Evolutionary conservation across 208 protist species (phyloP), one percentile per base, ranked within the genome.

Genomic region (Leishmania lainsoni): DNA sequence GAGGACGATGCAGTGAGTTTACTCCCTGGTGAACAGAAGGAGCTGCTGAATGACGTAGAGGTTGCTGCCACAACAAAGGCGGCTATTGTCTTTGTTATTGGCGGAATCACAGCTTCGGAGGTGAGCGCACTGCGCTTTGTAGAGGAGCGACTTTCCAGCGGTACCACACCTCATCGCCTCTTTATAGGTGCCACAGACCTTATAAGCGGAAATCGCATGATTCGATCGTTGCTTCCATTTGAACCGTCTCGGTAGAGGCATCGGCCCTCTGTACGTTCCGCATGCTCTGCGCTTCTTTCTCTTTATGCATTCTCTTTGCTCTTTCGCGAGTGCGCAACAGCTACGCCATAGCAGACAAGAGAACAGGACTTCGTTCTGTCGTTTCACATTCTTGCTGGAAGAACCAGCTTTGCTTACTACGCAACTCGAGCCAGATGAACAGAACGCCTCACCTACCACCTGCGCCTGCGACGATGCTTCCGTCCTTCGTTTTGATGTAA

Each of bases 101-200:
- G 98, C 26, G 98, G 98, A 26, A 83, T 98, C 39, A 99, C 98
- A 5, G 92, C 90, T 69, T 90, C 96, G 0, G 98, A 99, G 81
- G 95, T 99, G 16, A 96, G 92, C 51, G 88, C 94, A 20, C 52
- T 99, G 35, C 92, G 98, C 72, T 97, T 94, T 79, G 75, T 99
- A 14, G 86, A 94, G 56, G 78, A 78, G 39, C 87, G 86, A 59
- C 81, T 93, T 20, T 83, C 88, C 4, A 84, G 88, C 16, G 35
- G 78, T 68, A 90, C 84, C 76, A 71, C 80, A 52, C 78, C 84
- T 59, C 86, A 89, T 61, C 79, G 85, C 49, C 89, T 96, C 66
- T 86, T 95, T 51, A 76, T 97, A 58, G 80, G 79, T 5, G 81
- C 87, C 35, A 96, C 93, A 17, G 87, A 94, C 78, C 85, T 95